Conservation (phyloP, 164 flowering plant genomes). For the Aristolochia californica region DNA sequence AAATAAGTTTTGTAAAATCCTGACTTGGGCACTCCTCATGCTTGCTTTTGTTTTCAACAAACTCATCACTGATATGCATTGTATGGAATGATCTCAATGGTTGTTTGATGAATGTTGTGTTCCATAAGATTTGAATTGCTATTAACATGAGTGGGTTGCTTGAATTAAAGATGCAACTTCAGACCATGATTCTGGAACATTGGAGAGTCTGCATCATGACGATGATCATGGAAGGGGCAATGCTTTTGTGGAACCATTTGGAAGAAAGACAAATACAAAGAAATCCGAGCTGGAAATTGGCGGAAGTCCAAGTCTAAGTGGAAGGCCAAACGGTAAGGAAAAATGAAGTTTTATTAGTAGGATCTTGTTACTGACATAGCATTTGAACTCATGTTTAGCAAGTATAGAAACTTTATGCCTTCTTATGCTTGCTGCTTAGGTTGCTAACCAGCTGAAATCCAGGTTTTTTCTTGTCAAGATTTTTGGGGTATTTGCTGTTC, state of each 20-base stretch:
- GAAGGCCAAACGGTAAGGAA: constrained; percentile 13
- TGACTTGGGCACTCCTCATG: no score
- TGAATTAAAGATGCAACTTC: constrained; percentile 12
- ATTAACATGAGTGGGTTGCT: constrained; percentile 1
- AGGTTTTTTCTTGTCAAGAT: no score
- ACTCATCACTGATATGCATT: no score
- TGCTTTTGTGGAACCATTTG: constrained; percentile 8
- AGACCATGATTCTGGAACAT: constrained; percentile 13
- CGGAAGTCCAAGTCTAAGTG: constrained; percentile 5
- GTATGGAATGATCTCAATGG: neutral
- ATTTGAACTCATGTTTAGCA: no score
- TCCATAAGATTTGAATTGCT: neutral
- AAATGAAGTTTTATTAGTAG: no score
- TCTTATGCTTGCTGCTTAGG: no score
- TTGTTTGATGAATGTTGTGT: neutral
- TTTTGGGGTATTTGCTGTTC: no score
- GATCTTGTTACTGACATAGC: no score
- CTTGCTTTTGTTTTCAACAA: no score
- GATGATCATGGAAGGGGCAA: constrained; percentile 12
- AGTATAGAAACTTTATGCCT: no score
- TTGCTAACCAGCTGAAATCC: no score
- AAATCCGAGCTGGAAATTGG: constrained; percentile 9
- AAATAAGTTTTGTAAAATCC: no score
- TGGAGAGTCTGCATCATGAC: constrained; percentile 9
- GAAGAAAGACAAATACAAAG: constrained; percentile 11